Percentiles rank a stretch among this genome's conserved stretches.
phyloP scores from a whole-genome alignment of 2,329 filamentous ascomycete species.

The Sclerotiophoma versabilis region DNA sequence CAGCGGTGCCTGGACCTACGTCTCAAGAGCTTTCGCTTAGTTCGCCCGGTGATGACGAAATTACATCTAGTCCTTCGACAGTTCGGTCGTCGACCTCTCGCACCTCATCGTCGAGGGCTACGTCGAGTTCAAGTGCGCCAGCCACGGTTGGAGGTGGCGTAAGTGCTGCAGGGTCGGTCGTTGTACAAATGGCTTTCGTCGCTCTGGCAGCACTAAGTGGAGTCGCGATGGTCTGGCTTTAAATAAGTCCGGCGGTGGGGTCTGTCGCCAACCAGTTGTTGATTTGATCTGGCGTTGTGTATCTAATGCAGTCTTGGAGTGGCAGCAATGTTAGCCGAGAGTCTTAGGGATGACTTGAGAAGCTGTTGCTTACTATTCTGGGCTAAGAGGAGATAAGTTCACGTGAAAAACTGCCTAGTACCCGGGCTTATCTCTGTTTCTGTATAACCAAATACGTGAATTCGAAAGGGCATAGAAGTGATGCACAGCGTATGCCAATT shows the following conservation, averaged over 20 bases:
- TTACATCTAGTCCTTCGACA: not conserved
- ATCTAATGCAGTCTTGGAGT: not conserved
- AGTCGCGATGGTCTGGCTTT: constrained; percentile 4
- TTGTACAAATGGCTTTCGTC: not conserved
- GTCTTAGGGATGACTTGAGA: no score
- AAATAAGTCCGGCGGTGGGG: not conserved
- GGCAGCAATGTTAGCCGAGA: not conserved
- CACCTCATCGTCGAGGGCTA: not conserved
- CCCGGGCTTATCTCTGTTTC: not conserved
- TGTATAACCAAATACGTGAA: not conserved
- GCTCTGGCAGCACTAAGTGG: not conserved
- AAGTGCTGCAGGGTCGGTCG: not conserved
- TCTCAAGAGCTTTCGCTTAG: not conserved
- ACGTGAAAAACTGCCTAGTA: not conserved
- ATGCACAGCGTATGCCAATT: not conserved
- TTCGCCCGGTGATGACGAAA: not conserved
- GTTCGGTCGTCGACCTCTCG: not conserved
- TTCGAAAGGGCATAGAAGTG: no score
- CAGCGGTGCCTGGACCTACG: not conserved
- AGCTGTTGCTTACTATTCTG: not conserved
- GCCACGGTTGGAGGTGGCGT: not conserved
- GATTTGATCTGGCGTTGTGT: no score
- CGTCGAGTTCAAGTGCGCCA: not conserved
- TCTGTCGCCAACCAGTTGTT: not conserved
- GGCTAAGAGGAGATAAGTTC: not conserved